These are phyloP conservation scores for Glycine latifolia DNA, from an alignment of 306 rosid genomes.

Conservation along the genomic window DNA sequence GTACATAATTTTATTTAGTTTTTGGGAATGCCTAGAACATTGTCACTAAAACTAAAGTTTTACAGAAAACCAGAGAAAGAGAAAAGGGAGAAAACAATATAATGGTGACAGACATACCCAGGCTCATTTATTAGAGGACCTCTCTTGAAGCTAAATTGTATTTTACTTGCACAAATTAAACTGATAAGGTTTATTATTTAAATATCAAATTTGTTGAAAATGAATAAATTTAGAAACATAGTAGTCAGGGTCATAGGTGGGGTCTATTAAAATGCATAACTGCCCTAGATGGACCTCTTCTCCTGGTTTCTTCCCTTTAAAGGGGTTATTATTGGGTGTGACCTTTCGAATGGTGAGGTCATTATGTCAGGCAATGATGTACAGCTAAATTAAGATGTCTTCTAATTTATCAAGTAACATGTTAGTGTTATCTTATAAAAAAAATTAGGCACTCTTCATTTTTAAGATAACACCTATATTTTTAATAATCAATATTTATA, in stretches of 20 bases:
- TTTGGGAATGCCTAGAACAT: too few relatives aligned
- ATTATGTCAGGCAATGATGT: not conserved
- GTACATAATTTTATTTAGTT: too few relatives aligned
- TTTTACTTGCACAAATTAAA: too few relatives aligned
- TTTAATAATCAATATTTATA: too few relatives aligned
- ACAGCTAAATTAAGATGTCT: not conserved
- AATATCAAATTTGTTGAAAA: slow-evolving; percentile 11
- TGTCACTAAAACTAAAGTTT: not conserved
- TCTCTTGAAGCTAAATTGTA: not conserved
- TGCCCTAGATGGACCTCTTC: slow-evolving; percentile 38
- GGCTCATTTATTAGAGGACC: not conserved
- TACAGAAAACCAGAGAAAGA: not conserved
- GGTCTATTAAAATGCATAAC: slow-evolving; percentile 34
- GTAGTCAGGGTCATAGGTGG: slow-evolving; percentile 40
- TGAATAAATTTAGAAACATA: not conserved
- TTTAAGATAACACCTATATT: not conserved
- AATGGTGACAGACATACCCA: not conserved
- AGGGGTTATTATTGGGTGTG: slow-evolving; percentile 21
- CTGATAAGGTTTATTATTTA: not conserved
- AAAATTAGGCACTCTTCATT: not conserved
- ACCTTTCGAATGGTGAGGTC: slow-evolving; percentile 22
- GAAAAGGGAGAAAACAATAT: not conserved
- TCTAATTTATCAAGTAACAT: not conserved
- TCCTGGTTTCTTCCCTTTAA: not conserved
- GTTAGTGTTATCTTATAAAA: not conserved